Base-by-base conservation (phyloP, 768 basidiomycete species). In the Leccinum disarticulatum region DNA sequence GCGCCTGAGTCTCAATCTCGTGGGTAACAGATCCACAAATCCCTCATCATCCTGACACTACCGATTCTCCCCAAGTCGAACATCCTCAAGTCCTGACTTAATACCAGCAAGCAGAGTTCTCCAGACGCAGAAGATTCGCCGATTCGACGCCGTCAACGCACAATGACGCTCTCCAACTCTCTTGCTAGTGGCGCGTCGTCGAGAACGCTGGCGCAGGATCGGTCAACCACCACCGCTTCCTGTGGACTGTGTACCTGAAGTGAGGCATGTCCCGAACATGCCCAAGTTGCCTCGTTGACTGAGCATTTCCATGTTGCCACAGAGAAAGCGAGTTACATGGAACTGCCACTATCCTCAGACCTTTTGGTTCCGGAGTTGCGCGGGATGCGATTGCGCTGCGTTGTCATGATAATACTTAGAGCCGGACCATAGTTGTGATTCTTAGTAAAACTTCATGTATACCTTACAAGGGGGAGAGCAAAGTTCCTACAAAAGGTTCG, bases 261-360 rank as follows among this genome's bases (percentile, higher is more conserved):
- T 54, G 35, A 70, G 58, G 58, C 66, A 56, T 5, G 43, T 56
- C 6, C 61, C 68, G 33, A 72, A 63, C 51, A 22, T 61, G 43
- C 72, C 70, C 14, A 70, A 50, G 58, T 25, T 72, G 17, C 70
- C 68, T 1, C 72, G 68, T 43, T 61, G 66, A 25, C 58, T 72
- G 30, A 72, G 72, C 48, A 72, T 74, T 22, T 68, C 68, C 0
- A 60, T 70, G 56, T 55, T 72, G 43, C 64, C 5, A 47, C 3
- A 8, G 64, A 35, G 47, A 36, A 38, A 22, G 55, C 15, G 49
- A 38, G 41, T 28, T 55, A 56, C 52, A 35, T 36, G 19, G 15
- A 27, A 41, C 17, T 28, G 36, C 11, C n/a, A 19, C 11, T 8
- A 43, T 9, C n/a, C 41, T 15, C 30, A 13, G n/a, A 48, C 13